Conservation (phyloP, 441 rosid genomes). For the Bruguiera hainesii region DNA sequence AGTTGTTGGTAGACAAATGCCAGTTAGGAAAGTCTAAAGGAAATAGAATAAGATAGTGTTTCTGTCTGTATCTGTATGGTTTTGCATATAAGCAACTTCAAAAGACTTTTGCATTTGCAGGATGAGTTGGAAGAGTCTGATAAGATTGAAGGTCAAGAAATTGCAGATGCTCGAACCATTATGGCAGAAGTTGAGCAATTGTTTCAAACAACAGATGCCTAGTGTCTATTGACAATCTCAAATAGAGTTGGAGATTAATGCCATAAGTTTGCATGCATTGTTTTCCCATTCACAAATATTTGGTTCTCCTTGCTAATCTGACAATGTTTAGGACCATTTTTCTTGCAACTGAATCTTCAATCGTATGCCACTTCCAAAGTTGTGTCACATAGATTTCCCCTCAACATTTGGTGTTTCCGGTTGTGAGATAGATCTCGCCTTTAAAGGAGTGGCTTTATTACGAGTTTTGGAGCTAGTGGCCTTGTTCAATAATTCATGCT, state of each 20-base stretch:
- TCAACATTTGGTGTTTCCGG: background rate
- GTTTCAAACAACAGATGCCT: conserved; percentile 52
- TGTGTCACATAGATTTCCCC: background rate
- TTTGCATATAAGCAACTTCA: background rate
- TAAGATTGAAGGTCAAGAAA: conserved; percentile 50
- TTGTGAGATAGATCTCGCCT: background rate
- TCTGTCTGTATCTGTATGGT: background rate
- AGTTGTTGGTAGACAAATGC: background rate
- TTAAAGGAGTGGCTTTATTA: background rate
- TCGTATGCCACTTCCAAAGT: conserved; percentile 1
- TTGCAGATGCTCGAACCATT: conserved; percentile 57
- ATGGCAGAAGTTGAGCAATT: conserved; percentile 47
- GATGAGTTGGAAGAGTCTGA: conserved; percentile 50
- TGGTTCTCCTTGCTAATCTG: background rate
- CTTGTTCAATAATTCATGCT: no score
- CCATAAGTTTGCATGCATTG: conserved; percentile 3
- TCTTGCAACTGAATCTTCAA: background rate
- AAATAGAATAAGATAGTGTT: background rate
- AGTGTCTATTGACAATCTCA: conserved; percentile 9
- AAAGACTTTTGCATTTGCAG: conserved; percentile 29
- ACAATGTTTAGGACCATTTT: conserved; percentile 5
- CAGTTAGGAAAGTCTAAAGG: background rate
- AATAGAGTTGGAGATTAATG: conserved; percentile 8
- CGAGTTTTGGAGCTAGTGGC: no score
- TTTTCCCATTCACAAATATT: conserved; percentile 1